phyloP scores from a whole-genome alignment of 2,329 filamentous ascomycete genomes.

The Colletotrichum horii region DNA sequence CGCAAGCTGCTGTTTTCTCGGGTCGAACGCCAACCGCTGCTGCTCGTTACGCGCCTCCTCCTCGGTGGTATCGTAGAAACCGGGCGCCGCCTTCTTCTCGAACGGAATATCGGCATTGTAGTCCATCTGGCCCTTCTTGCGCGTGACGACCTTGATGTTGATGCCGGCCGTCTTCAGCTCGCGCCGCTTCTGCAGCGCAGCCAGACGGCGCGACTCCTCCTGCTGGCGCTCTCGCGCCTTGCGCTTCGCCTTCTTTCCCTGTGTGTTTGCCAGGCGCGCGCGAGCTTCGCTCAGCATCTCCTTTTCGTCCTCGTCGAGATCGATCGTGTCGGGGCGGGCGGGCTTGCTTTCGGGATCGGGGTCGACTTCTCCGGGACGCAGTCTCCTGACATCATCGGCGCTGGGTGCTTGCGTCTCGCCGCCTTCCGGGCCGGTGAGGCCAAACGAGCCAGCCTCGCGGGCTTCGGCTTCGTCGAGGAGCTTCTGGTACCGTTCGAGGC shows the following conservation, averaged over 20 bases:
- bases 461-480: constrained; percentile 95
- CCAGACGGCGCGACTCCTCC: constrained; percentile 90
- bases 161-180: constrained; percentile 98
- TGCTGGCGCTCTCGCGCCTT: constrained; percentile 96
- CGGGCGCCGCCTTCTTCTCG: constrained; percentile 85
- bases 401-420: constrained; percentile 87
- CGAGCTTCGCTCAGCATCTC: constrained; percentile 99
- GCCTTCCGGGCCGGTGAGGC: constrained; percentile 83
- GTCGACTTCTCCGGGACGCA: constrained; percentile 92
- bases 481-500: constrained; percentile 95
- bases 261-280: constrained; percentile 94
- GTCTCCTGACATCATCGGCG: constrained; percentile 86
- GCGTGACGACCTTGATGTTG: constrained; percentile 92
- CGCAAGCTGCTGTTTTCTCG: constrained; percentile 85
- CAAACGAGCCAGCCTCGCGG: constrained; percentile 82
- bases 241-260: constrained; percentile 98
- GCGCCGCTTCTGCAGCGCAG: constrained; percentile 90
- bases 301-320: constrained; percentile 98
- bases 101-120: constrained; percentile 99
- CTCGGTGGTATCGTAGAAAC: constrained; percentile 92
- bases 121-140: constrained; percentile 97
- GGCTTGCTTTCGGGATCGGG: constrained; percentile 98
- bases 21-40: constrained; percentile 86
- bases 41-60: constrained; percentile 83
- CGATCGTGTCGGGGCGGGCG: constrained; percentile 93